Evolutionary conservation across 192 early-diverging fungal species (phyloP).

Genomic region (Thoreauomyces humboldtii): DNA sequence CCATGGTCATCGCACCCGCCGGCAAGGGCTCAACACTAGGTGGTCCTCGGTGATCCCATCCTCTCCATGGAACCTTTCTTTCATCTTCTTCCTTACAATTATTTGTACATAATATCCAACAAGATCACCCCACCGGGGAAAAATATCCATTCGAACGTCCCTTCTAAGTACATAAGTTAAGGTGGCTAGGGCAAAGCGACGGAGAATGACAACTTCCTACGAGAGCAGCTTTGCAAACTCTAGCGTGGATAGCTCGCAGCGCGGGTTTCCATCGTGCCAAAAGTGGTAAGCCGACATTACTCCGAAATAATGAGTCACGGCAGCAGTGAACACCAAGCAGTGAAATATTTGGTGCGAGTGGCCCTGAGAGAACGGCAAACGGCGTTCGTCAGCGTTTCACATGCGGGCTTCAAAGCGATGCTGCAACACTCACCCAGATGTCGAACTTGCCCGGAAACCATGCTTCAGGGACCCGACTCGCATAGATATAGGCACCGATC

Average conservation of each 20-base stretch:
- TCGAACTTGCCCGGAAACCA: conserved; percentile 84
- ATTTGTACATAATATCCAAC: no score
- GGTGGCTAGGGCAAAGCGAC: no score
- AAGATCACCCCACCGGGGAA: no score
- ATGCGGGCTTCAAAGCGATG: no score
- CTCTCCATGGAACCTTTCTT: no score
- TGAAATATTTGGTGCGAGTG: conserved; percentile 93
- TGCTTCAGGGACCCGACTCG: conserved; percentile 77
- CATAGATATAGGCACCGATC: conserved; percentile 82
- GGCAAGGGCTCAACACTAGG: not conserved
- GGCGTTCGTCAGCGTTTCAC: no score
- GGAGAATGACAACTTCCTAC: no score
- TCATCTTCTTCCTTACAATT: no score
- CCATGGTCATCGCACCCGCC: not conserved
- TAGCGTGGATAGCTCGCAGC: no score
- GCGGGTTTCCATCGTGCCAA: conserved; percentile 5
- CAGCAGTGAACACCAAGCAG: conserved; percentile 72
- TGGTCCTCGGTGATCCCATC: not conserved
- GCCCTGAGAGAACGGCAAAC: conserved; percentile 30
- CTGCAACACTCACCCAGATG: conserved; percentile 65
- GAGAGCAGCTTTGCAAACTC: no score
- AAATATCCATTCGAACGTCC: no score
- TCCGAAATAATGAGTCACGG: conserved; percentile 59
- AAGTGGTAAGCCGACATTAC: not conserved
- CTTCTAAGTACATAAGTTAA: no score